Conservation (phyloP, 2,329 filamentous ascomycete genomes). For the Colletotrichum horii region DNA sequence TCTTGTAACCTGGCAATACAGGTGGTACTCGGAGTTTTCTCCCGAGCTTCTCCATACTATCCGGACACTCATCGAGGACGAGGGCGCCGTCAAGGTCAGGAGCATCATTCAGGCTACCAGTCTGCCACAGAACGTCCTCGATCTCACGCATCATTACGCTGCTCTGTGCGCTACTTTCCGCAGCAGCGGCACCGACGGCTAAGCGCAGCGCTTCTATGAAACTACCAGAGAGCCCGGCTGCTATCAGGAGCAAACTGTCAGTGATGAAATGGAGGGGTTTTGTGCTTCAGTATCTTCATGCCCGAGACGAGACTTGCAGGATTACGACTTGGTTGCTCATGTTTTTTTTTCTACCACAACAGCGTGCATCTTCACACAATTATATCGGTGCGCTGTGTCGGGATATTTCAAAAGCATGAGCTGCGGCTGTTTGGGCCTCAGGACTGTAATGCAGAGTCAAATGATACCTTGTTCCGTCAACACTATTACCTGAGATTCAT, state of each 20-base stretch:
- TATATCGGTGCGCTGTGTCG: background rate
- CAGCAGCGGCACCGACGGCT: slow-evolving; percentile 90
- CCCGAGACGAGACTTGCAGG: background rate
- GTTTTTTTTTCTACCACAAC: background rate
- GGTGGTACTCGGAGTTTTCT: slow-evolving; percentile 99
- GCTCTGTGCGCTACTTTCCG: slow-evolving; percentile 93
- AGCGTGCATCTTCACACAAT: slow-evolving; percentile 1
- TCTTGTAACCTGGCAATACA: slow-evolving; percentile 96
- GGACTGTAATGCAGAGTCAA: slow-evolving; percentile 16
- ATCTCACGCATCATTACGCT: slow-evolving; percentile 95
- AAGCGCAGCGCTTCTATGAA: slow-evolving; percentile 27
- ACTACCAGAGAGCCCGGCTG: background rate
- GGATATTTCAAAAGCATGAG: slow-evolving; percentile 8
- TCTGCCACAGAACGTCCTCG: slow-evolving; percentile 88
- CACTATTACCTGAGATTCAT: background rate
- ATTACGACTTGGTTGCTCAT: slow-evolving; percentile 3
- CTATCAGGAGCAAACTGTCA: background rate
- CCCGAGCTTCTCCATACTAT: slow-evolving; percentile 88
- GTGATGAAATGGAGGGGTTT: background rate
- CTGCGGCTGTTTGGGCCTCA: background rate
- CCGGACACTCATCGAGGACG: slow-evolving; percentile 92
- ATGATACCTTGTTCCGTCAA: slow-evolving; percentile 17
- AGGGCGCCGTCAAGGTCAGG: slow-evolving; percentile 95
- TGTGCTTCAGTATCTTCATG: background rate
- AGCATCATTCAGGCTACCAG: slow-evolving; percentile 97